phyloP scores from a whole-genome alignment of 495 filamentous ascomycete species.

The Penicillium robsamsonii region DNA sequence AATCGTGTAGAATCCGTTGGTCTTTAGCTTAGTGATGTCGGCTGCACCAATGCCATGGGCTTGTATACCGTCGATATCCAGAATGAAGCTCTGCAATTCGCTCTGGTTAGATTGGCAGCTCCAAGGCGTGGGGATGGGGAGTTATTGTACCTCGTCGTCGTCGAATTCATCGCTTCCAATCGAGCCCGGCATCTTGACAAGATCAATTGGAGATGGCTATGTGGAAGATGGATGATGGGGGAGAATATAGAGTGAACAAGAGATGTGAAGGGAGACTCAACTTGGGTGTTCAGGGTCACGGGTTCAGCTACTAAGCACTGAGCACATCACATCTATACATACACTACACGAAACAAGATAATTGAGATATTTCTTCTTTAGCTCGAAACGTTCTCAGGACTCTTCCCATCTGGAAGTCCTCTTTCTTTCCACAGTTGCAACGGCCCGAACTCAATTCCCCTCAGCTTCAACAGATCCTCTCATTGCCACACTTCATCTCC shows the following conservation, averaged over 20 bases:
- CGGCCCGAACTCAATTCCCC: conserved; percentile 16
- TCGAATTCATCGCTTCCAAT: conserved; percentile 8
- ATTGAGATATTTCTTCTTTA: conserved; percentile 24
- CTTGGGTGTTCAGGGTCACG: conserved; percentile 9
- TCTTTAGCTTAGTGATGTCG: conserved; percentile 74
- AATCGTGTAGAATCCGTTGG: conserved; percentile 68
- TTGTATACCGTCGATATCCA: conserved; percentile 75
- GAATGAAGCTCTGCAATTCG: conserved; percentile 52
- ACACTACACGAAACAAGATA: conserved; percentile 3
- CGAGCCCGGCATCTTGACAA: conserved; percentile 5
- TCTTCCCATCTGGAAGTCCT: conserved; percentile 22
- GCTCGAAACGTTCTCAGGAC: conserved; percentile 28
- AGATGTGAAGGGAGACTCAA: background rate
- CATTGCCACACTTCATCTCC: conserved; percentile 21
- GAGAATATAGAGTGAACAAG: background rate
- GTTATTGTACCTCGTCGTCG: conserved; percentile 4
- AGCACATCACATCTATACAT: background rate
- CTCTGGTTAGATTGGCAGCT: background rate
- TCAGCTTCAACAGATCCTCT: conserved; percentile 20
- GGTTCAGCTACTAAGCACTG: background rate
- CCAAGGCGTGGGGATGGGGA: background rate
- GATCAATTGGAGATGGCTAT: conserved; percentile 1
- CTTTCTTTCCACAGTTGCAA: conserved; percentile 19
- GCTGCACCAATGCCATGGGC: conserved; percentile 70
- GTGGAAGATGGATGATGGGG: background rate